Conservation (phyloP, 805 yeast genomes). For the Teunomyces pallodes region DNA sequence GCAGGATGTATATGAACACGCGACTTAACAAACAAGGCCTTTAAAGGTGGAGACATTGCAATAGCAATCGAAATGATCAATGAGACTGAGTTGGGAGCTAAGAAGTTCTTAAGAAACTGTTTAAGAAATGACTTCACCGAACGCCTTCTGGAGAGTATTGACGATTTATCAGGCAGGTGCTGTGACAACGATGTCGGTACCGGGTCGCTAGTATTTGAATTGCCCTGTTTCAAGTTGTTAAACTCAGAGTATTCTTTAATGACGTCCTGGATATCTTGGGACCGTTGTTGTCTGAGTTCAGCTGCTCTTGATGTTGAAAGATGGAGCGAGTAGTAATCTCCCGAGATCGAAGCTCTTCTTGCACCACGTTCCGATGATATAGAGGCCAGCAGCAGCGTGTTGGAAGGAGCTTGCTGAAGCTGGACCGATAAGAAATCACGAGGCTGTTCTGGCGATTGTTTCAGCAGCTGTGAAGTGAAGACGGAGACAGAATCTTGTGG, state of each 20-base stretch:
- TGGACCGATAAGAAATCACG: conserved; percentile 13
- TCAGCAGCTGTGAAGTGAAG: background rate
- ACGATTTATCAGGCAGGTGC: background rate
- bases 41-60: conserved; percentile 81
- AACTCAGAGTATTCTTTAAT: conserved; percentile 47
- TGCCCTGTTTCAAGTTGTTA: conserved; percentile 15
- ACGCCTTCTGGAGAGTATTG: background rate
- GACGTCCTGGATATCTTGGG: conserved; percentile 38
- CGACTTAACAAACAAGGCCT: conserved; percentile 48
- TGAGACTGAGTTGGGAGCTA: conserved; percentile 70
- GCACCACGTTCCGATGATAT: conserved; percentile 4
- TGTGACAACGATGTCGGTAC: conserved; percentile 11
- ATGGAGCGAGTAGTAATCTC: conserved; percentile 14
- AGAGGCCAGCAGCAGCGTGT: conserved; percentile 6
- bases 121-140: conserved; percentile 1
- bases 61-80: conserved; percentile 63
- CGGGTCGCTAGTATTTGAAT: conserved; percentile 15
- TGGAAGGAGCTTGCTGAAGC: conserved; percentile 7
- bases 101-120: conserved; percentile 43
- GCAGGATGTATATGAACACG: conserved; percentile 61
- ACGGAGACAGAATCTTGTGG: background rate
- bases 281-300: conserved; percentile 22
- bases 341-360: conserved; percentile 7
- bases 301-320: conserved; percentile 18
- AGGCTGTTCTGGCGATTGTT: background rate